These are phyloP conservation scores for Glycine soja DNA, from an alignment of 306 rosid genomes.

Conservation along the genomic window DNA sequence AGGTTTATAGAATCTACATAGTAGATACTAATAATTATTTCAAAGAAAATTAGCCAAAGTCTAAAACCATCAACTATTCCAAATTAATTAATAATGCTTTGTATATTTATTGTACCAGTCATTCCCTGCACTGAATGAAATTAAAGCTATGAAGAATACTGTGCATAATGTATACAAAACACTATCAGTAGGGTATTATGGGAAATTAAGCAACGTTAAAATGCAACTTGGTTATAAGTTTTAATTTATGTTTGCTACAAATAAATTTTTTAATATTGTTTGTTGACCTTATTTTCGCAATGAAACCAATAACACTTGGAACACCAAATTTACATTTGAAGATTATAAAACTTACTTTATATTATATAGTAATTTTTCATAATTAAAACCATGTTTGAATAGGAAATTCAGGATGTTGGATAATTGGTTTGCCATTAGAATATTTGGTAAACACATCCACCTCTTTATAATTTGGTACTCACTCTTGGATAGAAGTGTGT, in stretches of 20 bases:
- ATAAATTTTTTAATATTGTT: background rate
- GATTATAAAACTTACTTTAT: no score
- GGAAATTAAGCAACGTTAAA: slow-evolving; percentile 2
- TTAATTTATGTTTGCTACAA: background rate
- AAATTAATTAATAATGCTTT: background rate
- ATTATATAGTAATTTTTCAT: no score
- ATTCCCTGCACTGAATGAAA: slow-evolving; percentile 10
- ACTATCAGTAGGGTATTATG: background rate
- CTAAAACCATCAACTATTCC: background rate
- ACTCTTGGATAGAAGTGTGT: no score
- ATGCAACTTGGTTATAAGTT: background rate
- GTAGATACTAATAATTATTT: slow-evolving; percentile 12
- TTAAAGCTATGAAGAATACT: background rate
- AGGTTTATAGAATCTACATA: slow-evolving; percentile 27
- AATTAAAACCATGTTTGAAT: no score
- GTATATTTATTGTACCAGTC: background rate
- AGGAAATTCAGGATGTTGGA: no score
- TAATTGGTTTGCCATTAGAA: no score
- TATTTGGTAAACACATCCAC: no score
- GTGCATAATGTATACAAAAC: background rate
- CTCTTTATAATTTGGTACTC: no score
- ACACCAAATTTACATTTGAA: no score
- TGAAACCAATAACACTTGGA: no score
- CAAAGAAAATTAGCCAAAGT: slow-evolving; percentile 6
- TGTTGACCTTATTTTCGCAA: no score